Conservation (phyloP, 1,139 yeast species). For the Komagataea norvegica region DNA sequence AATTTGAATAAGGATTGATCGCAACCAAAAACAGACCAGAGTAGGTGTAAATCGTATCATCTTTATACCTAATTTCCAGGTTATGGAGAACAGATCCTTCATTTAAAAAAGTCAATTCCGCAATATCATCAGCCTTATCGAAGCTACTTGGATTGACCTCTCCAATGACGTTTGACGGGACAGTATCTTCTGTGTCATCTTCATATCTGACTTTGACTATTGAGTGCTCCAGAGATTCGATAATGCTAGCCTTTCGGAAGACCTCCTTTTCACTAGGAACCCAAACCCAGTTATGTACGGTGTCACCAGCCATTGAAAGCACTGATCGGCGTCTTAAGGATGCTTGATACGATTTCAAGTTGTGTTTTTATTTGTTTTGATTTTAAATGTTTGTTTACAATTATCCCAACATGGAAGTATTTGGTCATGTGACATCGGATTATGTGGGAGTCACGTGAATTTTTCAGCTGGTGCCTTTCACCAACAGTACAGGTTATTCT, state of each 20-base stretch:
- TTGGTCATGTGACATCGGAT: not conserved
- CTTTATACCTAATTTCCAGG: slow-evolving; percentile 67
- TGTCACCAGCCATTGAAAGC: slow-evolving; percentile 1
- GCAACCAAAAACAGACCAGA: slow-evolving; percentile 93
- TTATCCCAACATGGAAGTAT: slow-evolving; percentile 5
- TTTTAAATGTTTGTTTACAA: slow-evolving; percentile 13
- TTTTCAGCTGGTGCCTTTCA: no score
- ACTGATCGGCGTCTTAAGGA: no score
- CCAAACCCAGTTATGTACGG: slow-evolving; percentile 74
- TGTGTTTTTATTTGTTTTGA: slow-evolving; percentile 9
- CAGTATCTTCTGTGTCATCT: slow-evolving; percentile 43
- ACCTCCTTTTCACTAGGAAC: slow-evolving; percentile 63
- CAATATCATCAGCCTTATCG: slow-evolving; percentile 92
- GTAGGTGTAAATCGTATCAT: slow-evolving; percentile 73
- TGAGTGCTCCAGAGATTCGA: slow-evolving; percentile 48
- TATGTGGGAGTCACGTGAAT: no score
- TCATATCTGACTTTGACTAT: slow-evolving; percentile 49
- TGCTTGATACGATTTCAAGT: slow-evolving; percentile 28
- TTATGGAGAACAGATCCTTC: slow-evolving; percentile 93
- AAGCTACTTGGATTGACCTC: slow-evolving; percentile 88
- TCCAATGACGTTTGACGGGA: slow-evolving; percentile 47
- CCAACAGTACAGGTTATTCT: no score
- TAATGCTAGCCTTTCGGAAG: slow-evolving; percentile 66
- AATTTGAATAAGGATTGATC: slow-evolving; percentile 79
- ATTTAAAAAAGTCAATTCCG: slow-evolving; percentile 87